Evolutionary conservation across 2,329 filamentous ascomycete genomes (phyloP).

Genomic region (Diaporthe eres): DNA sequence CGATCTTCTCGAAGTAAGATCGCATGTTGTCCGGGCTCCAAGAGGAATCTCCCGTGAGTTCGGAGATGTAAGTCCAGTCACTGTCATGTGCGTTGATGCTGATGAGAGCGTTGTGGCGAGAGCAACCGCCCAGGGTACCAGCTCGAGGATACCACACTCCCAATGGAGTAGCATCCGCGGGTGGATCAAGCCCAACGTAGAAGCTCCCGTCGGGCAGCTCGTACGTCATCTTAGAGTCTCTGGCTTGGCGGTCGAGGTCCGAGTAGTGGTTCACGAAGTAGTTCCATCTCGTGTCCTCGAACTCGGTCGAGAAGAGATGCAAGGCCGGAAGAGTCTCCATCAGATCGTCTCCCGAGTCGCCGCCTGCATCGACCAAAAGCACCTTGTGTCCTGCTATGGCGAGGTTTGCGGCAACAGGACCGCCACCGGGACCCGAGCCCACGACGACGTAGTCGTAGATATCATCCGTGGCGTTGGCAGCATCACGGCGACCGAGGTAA

Average conservation of each 20-base stretch:
- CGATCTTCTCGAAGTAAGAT: constrained; percentile 61
- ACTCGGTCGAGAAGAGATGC: constrained; percentile 28
- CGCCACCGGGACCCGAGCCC: constrained; percentile 64
- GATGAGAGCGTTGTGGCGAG: constrained; percentile 64
- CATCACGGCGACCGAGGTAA: constrained; percentile 16
- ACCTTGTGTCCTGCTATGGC: constrained; percentile 65
- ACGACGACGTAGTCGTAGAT: constrained; percentile 67
- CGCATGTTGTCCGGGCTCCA: constrained; percentile 65
- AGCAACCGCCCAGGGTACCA: constrained; percentile 49
- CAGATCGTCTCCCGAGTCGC: constrained; percentile 58
- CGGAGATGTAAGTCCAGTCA: constrained; percentile 63
- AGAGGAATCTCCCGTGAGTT: constrained; percentile 62
- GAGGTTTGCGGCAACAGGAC: constrained; percentile 62
- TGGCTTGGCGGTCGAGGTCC: constrained; percentile 43
- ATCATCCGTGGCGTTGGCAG: background rate
- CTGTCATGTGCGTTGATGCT: constrained; percentile 62
- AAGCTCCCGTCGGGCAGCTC: constrained; percentile 35
- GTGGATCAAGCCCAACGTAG: constrained; percentile 44
- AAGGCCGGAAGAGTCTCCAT: constrained; percentile 47
- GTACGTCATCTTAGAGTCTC: constrained; percentile 33
- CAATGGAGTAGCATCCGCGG: constrained; percentile 46
- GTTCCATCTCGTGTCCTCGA: constrained; percentile 31
- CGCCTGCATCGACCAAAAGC: constrained; percentile 66
- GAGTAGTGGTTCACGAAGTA: constrained; percentile 38
- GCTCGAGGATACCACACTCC: constrained; percentile 50